Conservation (phyloP, 1,284 basidiomycete genomes). For the Sphagnurus paluster region DNA sequence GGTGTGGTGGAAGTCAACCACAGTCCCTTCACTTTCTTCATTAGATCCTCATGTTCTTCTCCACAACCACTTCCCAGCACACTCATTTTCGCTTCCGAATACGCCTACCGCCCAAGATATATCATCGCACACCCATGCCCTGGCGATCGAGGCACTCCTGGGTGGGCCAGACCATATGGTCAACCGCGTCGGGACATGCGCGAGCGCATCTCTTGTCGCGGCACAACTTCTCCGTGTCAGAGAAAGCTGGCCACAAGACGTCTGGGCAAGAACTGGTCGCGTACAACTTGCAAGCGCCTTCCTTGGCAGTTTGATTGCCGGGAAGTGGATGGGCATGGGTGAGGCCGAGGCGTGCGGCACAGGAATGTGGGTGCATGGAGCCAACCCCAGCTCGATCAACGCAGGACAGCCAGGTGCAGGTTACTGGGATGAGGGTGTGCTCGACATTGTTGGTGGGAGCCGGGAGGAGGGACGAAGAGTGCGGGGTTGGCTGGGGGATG, state of each 20-base stretch:
- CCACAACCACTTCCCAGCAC: slow-evolving; percentile 63
- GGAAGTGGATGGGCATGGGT: slow-evolving; percentile 68
- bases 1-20: slow-evolving; percentile 80
- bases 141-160: slow-evolving; percentile 68
- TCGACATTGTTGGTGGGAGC: slow-evolving; percentile 75
- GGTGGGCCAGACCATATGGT: slow-evolving; percentile 78
- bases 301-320: slow-evolving; percentile 67
- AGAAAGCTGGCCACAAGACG: slow-evolving; percentile 69
- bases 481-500: slow-evolving; percentile 74
- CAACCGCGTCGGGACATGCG: slow-evolving; percentile 67
- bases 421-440: slow-evolving; percentile 74
- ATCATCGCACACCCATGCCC: slow-evolving; percentile 72
- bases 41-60: slow-evolving; percentile 66
- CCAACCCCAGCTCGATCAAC: slow-evolving; percentile 26
- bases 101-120: slow-evolving; percentile 76
- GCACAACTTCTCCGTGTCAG: slow-evolving; percentile 71
- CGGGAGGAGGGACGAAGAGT: slow-evolving; percentile 69
- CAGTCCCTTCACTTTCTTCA: slow-evolving; percentile 62
- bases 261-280: slow-evolving; percentile 69
- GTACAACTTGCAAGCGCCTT: slow-evolving; percentile 74
- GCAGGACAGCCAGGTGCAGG: slow-evolving; percentile 32
- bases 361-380: slow-evolving; percentile 68
- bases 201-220: slow-evolving; percentile 64
- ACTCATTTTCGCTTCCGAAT: slow-evolving; percentile 73
- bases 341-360: slow-evolving; percentile 78